Base-by-base conservation (phyloP, 805 yeast genomes). In the Ogataea trehaloabstinens region DNA sequence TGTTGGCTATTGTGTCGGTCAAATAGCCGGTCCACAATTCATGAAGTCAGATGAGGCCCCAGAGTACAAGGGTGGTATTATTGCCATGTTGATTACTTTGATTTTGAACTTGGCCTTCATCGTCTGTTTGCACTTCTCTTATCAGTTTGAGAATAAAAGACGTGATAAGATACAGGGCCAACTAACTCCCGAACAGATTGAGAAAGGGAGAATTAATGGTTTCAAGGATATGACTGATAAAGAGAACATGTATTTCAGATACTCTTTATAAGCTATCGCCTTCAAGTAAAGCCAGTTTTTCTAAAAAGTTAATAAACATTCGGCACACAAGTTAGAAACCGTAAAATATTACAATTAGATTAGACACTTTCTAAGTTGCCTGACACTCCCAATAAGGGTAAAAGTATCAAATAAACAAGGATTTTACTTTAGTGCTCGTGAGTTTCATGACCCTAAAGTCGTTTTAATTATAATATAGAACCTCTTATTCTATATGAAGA, bases 11-110 rank as follows among this genome's bases (percentile, higher is more conserved):
- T 73, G 77, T 13, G 60, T 76, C 20, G 75, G 79, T 6, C 70
- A 79, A 49, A 62, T 82, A 44, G 64, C 76, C 29, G 85, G 83
- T 1, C 85, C 86, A 3, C 83, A 79, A 51, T 58, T 77, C 51
- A 78, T 79, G 59, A 71, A 76, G 49, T 66, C 67, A 0, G 44
- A 63, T 21, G 69, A 73, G 35, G 70, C 70, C 12, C 82, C 83
- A 22, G 56, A 63, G n/a, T 80, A 76, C 48, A 61, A 56, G 16
- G 70, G 80, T n/a, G 85, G 84, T 6, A 77, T 78, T 49, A 67
- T 76, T 21, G 69, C 77, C 0, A 56, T 79, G 36, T 55, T 45
- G 31, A 34, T 45, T 16, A 34, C 71, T 65, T 5, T 73, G 72
- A 48, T 64, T 66, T 42, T 49, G 6, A 49, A 46, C 41, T 40